Base-by-base conservation (phyloP, 1,139 yeast genomes). In the Candida sanyaensis region DNA sequence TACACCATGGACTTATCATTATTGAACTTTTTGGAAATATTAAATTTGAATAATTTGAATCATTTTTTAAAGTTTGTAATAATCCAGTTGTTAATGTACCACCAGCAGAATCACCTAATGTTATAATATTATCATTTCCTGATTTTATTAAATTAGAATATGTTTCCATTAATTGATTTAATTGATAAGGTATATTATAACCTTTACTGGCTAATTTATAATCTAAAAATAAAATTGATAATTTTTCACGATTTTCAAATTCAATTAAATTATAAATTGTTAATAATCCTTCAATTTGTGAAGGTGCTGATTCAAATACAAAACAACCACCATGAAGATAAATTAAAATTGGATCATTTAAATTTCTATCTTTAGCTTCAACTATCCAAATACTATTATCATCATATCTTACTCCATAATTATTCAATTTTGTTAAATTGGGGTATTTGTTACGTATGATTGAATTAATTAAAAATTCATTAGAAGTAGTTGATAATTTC, bases 311-410 rank as follows among this genome's bases (percentile, higher is more conserved):
- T 49, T 73, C 69, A 33, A 71, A 47, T 44, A 63, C 70, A 53
- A 63, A 75, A 2, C 79, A 79, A 2, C 80, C 80, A 21, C 80
- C 80, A 51, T 75, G 80, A 11, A 60, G 50, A 51, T 63, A 75
- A 26, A 75, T 57, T 11, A 75, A 55, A n/a, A 75, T 56, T 0
- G 78, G 78, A 49, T 73, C 77, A 27, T 27, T 4, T 5, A 4
- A 17, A 8, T 23, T 54, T 28, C 69, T 55, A 36, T 61, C 53
- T 3, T 62, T 60, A 41, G 63, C 64, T 50, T 69, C 69, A 4
- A 62, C 70, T 7, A 75, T 44, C 79, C 80, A 75, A 40, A 62
- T 56, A 6, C 75, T 68, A 45, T 64, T 59, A n/a, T 60, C 53
- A 44, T 69, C 74, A 50, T 58, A 73, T 29, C 53, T 54, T 41